These are phyloP conservation scores for Aspergillus flavus DNA, from an alignment of 2,329 filamentous ascomycete genomes.

Conservation along the genomic window DNA sequence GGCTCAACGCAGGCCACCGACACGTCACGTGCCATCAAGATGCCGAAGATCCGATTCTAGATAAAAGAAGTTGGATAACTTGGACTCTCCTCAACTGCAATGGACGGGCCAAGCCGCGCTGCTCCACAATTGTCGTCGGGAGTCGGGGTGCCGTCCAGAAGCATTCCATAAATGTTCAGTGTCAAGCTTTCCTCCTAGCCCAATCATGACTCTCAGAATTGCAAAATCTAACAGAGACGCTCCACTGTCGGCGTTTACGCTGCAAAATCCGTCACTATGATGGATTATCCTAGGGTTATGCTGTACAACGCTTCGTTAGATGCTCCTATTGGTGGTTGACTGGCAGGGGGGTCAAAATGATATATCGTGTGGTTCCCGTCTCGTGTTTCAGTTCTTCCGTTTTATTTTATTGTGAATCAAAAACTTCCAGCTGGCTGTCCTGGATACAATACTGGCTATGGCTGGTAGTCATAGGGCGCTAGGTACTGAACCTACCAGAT, in stretches of 20 bases:
- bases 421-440: background rate
- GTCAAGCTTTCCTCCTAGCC: conserved; percentile 10
- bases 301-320: background rate
- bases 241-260: conserved; percentile 10
- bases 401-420: background rate
- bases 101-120: background rate
- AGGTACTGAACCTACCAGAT: conserved; percentile 10
- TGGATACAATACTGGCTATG: conserved; percentile 11
- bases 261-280: background rate
- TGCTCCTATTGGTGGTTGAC: background rate
- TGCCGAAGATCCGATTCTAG: conserved; percentile 12
- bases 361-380: background rate
- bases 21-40: background rate
- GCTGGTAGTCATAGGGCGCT: conserved; percentile 4
- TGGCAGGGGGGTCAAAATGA: background rate
- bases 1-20: background rate
- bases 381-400: background rate
- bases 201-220: conserved; percentile 1
- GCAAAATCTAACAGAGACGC: conserved; percentile 1
- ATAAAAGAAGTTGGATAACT: background rate
- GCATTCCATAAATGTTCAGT: background rate
- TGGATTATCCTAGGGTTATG: background rate
- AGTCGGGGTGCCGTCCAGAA: background rate
- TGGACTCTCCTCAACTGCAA: background rate
- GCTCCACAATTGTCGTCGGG: background rate